Evolutionary conservation across 1,139 yeast genomes (phyloP), one percentile per base, ranked within the genome.

Genomic region (Nakaseomyces bracarensis): DNA sequence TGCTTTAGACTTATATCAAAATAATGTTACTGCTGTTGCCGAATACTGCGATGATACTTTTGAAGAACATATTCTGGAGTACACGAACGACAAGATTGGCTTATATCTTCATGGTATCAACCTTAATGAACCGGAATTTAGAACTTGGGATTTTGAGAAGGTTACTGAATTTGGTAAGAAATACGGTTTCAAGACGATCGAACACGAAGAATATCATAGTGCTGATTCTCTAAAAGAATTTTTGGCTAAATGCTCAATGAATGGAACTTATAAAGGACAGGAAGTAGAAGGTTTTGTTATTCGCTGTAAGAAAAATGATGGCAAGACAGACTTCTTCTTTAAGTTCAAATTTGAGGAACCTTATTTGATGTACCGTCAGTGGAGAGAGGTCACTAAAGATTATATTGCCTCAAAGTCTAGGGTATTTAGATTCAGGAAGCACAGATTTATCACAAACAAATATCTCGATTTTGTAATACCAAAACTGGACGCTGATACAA

Each of bases 331-430:
- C 18, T 40, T 74, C 54, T 86, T 93, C 63, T 93, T 87, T 74
- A 93, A 93, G 65, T 91, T 70, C 67, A 93, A 93, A 62, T 91
- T 93, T 60, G 95, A 87, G 51, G 96, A 93, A 63, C 98, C 98
- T 0, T 93, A 93, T 55, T 66, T 86, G 41, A 72, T 93, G 70
- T 93, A 87, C 60, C 72, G 99, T 45, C 87, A 84, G 55, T 79
- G 94, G 74, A 72, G 99, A 49, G 97, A 91, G 57, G 82, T 78
- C 1, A 86, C 97, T 0, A 80, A 76, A 54, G 67, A 68, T 36
- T 74, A 73, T 47, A 66, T 89, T n/a, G 51, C 55, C 0, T 59
- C 60, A 0, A 70, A 70, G n/a, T 58, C 67, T 2, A 65, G 75
- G 4, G 66, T 67, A 3, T 66, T 78, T 27, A 63, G 64, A 20